Conservation (phyloP, 1,139 yeast species). For the Lodderomyces margitis region DNA sequence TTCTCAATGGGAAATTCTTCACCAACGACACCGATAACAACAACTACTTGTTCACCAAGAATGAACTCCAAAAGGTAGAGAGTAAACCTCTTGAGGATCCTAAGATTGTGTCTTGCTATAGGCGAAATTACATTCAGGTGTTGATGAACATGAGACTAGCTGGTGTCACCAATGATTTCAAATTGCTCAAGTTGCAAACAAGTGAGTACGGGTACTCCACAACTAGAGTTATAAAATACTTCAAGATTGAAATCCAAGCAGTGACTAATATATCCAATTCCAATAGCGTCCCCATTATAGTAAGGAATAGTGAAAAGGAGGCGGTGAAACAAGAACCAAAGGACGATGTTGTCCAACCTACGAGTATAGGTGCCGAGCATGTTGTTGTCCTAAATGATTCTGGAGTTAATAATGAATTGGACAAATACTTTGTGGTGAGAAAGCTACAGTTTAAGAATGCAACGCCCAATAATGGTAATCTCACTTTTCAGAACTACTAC, state of each 20-base stretch:
- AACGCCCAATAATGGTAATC: constrained; percentile 64
- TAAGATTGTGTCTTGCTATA: constrained; percentile 44
- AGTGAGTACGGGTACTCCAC: constrained; percentile 37
- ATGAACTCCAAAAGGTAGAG: constrained; percentile 14
- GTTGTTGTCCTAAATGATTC: constrained; percentile 30
- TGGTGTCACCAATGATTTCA: constrained; percentile 28
- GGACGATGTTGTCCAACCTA: constrained; percentile 22
- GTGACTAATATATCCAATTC: constrained; percentile 30
- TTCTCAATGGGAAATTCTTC: constrained; percentile 42
- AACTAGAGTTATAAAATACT: constrained; percentile 38
- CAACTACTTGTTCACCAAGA: constrained; percentile 31
- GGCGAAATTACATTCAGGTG: constrained; percentile 45
- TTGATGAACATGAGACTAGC: constrained; percentile 34
- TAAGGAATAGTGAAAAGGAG: constrained; percentile 22
- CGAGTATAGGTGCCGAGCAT: constrained; percentile 27
- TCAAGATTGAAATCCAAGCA: constrained; percentile 41
- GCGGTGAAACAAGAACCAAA: constrained; percentile 15
- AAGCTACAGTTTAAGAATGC: constrained; percentile 60
- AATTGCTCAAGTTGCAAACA: constrained; percentile 32
- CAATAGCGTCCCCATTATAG: constrained; percentile 31
- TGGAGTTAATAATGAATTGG: constrained; percentile 22
- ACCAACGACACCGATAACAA: constrained; percentile 45
- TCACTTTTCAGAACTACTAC: constrained; percentile 55
- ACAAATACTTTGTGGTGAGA: constrained; percentile 35
- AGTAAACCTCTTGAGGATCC: constrained; percentile 24